Evolutionary conservation across 176 grass and related monocot species (phyloP).

Genomic region (Carex scoparia): DNA sequence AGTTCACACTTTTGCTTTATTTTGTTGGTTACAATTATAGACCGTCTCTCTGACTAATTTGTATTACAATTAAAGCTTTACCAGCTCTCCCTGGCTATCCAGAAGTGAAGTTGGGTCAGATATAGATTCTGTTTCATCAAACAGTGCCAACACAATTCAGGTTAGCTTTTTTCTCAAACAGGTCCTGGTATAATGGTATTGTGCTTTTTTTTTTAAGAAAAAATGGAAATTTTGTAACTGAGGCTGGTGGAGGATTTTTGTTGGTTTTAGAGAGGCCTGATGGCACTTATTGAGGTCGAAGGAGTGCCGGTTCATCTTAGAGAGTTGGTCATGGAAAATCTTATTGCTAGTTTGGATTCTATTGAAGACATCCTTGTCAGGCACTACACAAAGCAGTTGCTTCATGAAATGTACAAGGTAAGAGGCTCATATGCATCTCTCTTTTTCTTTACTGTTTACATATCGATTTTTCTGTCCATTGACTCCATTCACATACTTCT

Average conservation of each 20-base stretch:
- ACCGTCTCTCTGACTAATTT: conserved; percentile 23
- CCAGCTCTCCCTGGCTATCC: conserved; percentile 80
- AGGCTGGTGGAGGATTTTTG: neutral
- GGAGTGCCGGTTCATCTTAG: conserved; percentile 78
- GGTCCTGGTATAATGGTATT: neutral
- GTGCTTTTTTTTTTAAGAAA: neutral
- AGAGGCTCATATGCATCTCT: conserved; percentile 23
- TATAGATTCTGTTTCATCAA: conserved; percentile 44
- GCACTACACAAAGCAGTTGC: conserved; percentile 88
- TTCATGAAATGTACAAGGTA: conserved; percentile 98
- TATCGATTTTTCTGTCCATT: neutral
- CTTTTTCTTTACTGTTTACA: conserved; percentile 7
- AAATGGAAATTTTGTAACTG: neutral
- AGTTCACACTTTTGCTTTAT: neutral
- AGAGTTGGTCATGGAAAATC: conserved; percentile 76
- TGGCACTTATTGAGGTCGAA: conserved; percentile 98
- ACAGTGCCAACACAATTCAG: conserved; percentile 72
- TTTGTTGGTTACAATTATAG: conserved; percentile 15
- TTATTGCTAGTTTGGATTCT: conserved; percentile 94
- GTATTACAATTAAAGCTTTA: conserved; percentile 58
- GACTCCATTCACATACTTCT: neutral
- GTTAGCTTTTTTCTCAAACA: conserved; percentile 20
- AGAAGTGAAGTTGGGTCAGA: conserved; percentile 69
- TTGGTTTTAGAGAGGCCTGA: conserved; percentile 87
- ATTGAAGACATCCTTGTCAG: conserved; percentile 81